Evolutionary conservation across 495 filamentous ascomycete species (phyloP).

Genomic region (Thermochaetoides thermophila): DNA sequence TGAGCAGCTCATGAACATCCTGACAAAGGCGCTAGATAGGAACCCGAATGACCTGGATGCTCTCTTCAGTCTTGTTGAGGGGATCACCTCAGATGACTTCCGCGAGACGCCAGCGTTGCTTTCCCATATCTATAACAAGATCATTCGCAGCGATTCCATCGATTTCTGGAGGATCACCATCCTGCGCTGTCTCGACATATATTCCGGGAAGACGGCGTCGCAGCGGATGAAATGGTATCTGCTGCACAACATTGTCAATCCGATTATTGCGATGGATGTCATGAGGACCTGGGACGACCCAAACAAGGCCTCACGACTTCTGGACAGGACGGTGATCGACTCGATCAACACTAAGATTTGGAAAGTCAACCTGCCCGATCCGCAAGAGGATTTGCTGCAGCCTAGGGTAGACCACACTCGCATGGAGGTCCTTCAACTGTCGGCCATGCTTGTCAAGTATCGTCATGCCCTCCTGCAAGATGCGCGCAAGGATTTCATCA

Average conservation of each 20-base stretch:
- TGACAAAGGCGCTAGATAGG: constrained; percentile 60
- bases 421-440: constrained; percentile 90
- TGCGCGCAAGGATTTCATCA: constrained; percentile 93
- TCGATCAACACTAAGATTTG: constrained; percentile 87
- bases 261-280: constrained; percentile 93
- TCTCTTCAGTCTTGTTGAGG: constrained; percentile 73
- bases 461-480: constrained; percentile 72
- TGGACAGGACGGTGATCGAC: constrained; percentile 81
- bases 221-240: constrained; percentile 89
- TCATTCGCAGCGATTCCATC: constrained; percentile 72
- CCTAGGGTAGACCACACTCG: constrained; percentile 87
- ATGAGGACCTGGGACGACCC: constrained; percentile 46
- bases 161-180: constrained; percentile 80
- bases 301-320: constrained; percentile 44
- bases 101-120: constrained; percentile 62
- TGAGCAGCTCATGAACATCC: constrained; percentile 76
- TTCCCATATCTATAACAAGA: constrained; percentile 66
- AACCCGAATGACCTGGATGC: constrained; percentile 71
- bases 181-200: constrained; percentile 75
- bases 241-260: constrained; percentile 85
- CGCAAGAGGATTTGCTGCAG: constrained; percentile 70
- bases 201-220: constrained; percentile 56
- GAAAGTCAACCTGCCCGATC: constrained; percentile 73
- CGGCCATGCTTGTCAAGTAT: constrained; percentile 88
- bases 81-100: constrained; percentile 68